Base-by-base conservation (phyloP, 2,329 filamentous ascomycete species). In the Thielaviopsis musarum region DNA sequence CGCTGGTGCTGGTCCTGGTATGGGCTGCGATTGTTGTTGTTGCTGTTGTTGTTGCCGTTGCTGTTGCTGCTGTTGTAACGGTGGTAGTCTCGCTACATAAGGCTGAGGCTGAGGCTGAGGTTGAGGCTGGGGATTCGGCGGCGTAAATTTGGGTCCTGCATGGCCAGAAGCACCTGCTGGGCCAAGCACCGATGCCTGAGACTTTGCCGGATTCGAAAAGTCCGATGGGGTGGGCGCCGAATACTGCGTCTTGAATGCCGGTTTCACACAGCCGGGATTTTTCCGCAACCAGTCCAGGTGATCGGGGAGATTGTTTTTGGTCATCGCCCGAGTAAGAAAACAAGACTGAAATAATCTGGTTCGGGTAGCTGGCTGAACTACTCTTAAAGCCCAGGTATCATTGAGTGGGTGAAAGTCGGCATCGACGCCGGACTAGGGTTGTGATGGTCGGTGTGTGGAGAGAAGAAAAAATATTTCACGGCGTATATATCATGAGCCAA, bases 281-380 rank as follows among this genome's bases (percentile, higher is more conserved):
- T 72, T 72, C 65, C 80, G 67, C 66, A 82, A 72, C 79, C 79
- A 82, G 65, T 76, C 72, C 65, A 82, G 70, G 68, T 82, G 77
- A 66, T 78, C 74, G 65, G 70, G 68, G 62, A 82, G 74, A 67
- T 82, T 82, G 71, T 82, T 81, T 68, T 76, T 77, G 72, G 79
- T 82, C 79, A 82, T 82, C 72, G 76, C 38, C 38, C 77, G 52
- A n/a, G 24, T 30, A 22, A 41, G 21, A 52, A 6, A 38, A 52
- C 3, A 34, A 26, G 15, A 52, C 13, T 13, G n/a, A 52, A 3
- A 24, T 5, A 52, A 17, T 52, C 49, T 13, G 21, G 24, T 6
- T 12, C 10, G 49, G 7, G 19, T 17, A 22, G 21, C 19, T 52
- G 13, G n/a, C 49, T 10, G 22, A 52, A 22, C 49, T 24, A 26